A percentile compares a stretch with the other conserved stretches of the same genome.
Evolutionary conservation across 192 early-diverging fungal species (phyloP).

Genomic region (Coemansia sp.): DNA sequence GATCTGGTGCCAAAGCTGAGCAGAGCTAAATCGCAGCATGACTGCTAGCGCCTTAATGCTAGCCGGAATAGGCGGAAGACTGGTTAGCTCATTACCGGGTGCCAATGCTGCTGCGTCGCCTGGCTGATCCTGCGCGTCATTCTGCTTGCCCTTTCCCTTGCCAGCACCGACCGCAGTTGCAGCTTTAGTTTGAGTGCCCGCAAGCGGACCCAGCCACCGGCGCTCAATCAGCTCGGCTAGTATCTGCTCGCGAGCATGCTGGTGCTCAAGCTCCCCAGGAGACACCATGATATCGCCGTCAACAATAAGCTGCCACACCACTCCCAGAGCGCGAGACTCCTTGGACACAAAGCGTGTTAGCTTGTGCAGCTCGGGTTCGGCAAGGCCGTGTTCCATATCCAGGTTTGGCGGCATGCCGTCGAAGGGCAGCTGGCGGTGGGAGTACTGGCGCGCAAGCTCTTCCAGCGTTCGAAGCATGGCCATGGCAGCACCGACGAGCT

Average conservation of each 20-base stretch:
- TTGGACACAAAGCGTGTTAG: conserved; percentile 14
- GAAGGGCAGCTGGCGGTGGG: background rate
- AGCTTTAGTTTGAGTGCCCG: background rate
- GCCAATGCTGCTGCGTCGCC: background rate
- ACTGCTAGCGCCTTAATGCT: conserved; percentile 27
- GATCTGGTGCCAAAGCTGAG: conserved; percentile 19
- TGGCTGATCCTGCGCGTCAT: background rate
- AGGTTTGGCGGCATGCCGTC: background rate
- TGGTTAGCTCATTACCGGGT: background rate
- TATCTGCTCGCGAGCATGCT: conserved; percentile 23
- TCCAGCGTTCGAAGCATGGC: conserved; percentile 24
- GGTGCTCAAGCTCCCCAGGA: conserved; percentile 45
- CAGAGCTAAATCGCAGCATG: conserved; percentile 29
- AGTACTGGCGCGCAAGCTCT: conserved; percentile 8
- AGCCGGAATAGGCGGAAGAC: conserved; percentile 26
- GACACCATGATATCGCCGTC: conserved; percentile 49
- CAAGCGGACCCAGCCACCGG: conserved; percentile 32
- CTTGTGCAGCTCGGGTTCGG: conserved; percentile 13
- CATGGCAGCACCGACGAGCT: conserved; percentile 12
- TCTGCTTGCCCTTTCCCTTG: conserved; percentile 19
- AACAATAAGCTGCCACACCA: conserved; percentile 43
- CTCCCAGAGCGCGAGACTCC: conserved; percentile 23
- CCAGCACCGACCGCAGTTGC: background rate
- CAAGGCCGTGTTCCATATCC: background rate
- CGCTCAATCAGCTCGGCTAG: conserved; percentile 36